Base-by-base conservation (phyloP, 352 stramenopile genomes). In the Globisporangium cederbergense region DNA sequence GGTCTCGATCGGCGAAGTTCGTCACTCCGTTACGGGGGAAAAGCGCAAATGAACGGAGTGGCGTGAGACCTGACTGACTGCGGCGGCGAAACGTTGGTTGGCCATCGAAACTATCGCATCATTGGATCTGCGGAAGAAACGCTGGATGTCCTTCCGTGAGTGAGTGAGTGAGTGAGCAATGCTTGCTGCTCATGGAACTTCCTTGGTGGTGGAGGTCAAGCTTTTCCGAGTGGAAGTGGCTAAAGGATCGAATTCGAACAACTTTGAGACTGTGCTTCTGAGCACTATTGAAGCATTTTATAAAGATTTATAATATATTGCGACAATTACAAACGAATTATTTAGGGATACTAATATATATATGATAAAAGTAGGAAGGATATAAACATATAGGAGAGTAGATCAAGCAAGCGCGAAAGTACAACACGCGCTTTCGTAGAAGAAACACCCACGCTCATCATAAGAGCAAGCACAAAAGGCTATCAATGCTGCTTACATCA, bases 41-140 rank as follows among this genome's bases (percentile, higher is more conserved):
- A 55, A 38, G 50, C 14, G 50, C 14, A 40, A 55, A 34, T 55
- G 50, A 55, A 25, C 22, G 50, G 50, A 38, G 25, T 25, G 50
- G 13, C 13, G 50, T 40, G 50, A 36, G 32, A 25, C 22, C 22
- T 25, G 22, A 25, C 22, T 25, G 22, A 25, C 22, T 25, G 22
- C 22, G 22, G 32, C 32, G 32, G 32, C 5, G 45, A 51, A 51
- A 28, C 6, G 45, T 28, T 25, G 22, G 22, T 25, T 25, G 22
- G 22, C 22, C 22, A 25, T 25, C 22, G 22, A 25, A 25, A 25
- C 22, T 25, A 25, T 25, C 22, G 22, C 22, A 25, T 25, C 22
- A 25, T 25, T 25, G 22, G 22, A 25, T 25, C 22, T 1, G 22
- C 22, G 8, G n/a, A 51, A 28, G n/a, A 13, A 30, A 28, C 4